Percentiles rank a stretch among this genome's conserved stretches.
phyloP scores from a whole-genome alignment of 495 filamentous ascomycete species.

The Aspergillus sclerotiicarbonarius region DNA sequence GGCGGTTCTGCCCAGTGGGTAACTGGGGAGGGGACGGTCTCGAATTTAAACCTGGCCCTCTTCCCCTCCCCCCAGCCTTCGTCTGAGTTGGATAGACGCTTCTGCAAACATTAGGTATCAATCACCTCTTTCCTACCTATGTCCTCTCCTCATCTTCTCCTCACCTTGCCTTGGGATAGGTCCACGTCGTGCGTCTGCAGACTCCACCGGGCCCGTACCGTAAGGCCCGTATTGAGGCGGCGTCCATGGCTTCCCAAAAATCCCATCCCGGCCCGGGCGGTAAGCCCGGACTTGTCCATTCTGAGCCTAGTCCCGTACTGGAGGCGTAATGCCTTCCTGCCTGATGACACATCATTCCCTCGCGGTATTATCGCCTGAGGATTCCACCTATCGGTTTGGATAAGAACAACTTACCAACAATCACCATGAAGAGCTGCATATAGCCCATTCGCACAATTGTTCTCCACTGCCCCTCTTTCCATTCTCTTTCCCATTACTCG shows the following conservation, averaged over 20 bases:
- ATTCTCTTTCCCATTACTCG: slow-evolving; percentile 9
- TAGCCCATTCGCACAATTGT: not conserved
- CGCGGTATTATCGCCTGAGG: not conserved
- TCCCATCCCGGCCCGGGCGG: not conserved
- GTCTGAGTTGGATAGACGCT: not conserved
- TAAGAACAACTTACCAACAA: not conserved
- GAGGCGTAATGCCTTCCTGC: slow-evolving; percentile 1
- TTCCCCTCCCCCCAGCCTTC: not conserved
- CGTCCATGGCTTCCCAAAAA: not conserved
- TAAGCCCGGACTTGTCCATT: not conserved
- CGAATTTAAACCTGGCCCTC: slow-evolving; percentile 8
- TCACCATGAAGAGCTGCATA: not conserved
- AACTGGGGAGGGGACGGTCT: not conserved
- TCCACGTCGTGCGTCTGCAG: slow-evolving; percentile 19
- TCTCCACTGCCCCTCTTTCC: not conserved
- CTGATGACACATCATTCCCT: slow-evolving; percentile 19
- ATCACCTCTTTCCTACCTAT: slow-evolving; percentile 1
- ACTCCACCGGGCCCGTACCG: not conserved
- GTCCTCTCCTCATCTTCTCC: not conserved
- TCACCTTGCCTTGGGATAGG: not conserved
- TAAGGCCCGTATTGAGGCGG: not conserved
- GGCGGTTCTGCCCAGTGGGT: not conserved
- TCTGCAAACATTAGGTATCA: not conserved
- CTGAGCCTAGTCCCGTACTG: not conserved
- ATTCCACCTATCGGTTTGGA: not conserved